A percentile compares a stretch with the other conserved stretches of the same genome.
Evolutionary conservation across 495 filamentous ascomycete species (phyloP).

Genomic region (Astrothelium macrocarpum): DNA sequence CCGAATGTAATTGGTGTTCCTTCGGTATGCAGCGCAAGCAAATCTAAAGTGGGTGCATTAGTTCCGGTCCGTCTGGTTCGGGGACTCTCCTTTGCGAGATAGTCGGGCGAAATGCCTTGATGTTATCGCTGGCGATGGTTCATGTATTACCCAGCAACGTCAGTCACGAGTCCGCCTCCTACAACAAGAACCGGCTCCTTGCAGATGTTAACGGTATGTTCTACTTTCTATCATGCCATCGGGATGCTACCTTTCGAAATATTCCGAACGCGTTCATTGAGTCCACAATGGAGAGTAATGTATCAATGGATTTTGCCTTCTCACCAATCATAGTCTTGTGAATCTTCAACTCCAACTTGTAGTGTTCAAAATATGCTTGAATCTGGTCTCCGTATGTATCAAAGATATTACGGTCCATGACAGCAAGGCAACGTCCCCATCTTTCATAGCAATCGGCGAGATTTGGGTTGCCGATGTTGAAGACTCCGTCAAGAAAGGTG

Average conservation of each 20-base stretch:
- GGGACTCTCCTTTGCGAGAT: constrained; percentile 12
- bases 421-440: constrained; percentile 49
- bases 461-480: constrained; percentile 41
- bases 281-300: constrained; percentile 49
- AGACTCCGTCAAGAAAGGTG: constrained; percentile 54
- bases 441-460: constrained; percentile 48
- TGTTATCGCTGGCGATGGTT: constrained; percentile 31
- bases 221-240: no score
- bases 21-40: constrained; percentile 38
- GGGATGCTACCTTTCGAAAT: constrained; percentile 40
- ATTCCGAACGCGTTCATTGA: constrained; percentile 59
- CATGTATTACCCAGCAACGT: constrained; percentile 50
- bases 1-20: constrained; percentile 37
- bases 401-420: constrained; percentile 54
- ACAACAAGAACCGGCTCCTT: constrained; percentile 56
- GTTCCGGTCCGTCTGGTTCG: constrained; percentile 6
- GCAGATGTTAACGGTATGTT: not conserved
- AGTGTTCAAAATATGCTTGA: constrained; percentile 46
- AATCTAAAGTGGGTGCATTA: constrained; percentile 36
- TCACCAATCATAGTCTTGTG: constrained; percentile 58
- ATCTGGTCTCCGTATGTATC: constrained; percentile 50
- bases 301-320: constrained; percentile 54
- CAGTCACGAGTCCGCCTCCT: constrained; percentile 55
- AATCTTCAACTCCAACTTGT: constrained; percentile 45
- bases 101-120: constrained; percentile 37